Conservation (phyloP, 139 green algal genomes). For the Yamagishiella unicocca region DNA sequence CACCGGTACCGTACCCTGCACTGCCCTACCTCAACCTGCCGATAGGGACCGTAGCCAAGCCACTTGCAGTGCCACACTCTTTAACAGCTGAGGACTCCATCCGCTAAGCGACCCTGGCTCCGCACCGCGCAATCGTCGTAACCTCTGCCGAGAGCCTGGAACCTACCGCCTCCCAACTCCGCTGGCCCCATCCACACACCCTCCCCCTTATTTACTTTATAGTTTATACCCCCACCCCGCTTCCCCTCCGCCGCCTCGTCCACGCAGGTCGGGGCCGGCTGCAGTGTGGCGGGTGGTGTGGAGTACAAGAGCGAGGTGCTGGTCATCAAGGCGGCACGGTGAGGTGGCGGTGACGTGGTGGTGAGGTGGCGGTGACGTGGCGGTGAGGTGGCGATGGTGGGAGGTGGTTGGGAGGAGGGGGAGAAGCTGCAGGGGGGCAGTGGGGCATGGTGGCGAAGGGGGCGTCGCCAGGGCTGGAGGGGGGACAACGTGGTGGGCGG, state of each 20-base stretch:
- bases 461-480: background rate
- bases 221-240: background rate
- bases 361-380: too few relatives aligned
- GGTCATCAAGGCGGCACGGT: slow-evolving; percentile 44
- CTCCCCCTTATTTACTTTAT: background rate
- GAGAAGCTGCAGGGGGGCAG: background rate
- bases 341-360: too few relatives aligned
- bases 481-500: too few relatives aligned
- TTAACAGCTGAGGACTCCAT: too few relatives aligned
- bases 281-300: slow-evolving; percentile 63
- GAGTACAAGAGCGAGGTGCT: slow-evolving; percentile 79
- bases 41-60: background rate
- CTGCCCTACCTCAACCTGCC: background rate
- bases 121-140: too few relatives aligned
- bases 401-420: background rate
- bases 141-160: too few relatives aligned
- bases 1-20: background rate
- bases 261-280: slow-evolving; percentile 65
- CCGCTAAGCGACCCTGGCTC: too few relatives aligned
- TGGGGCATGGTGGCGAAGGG: background rate
- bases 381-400: background rate
- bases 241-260: background rate
- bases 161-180: too few relatives aligned
- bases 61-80: too few relatives aligned
- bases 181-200: too few relatives aligned